phyloP scores from a whole-genome alignment of 2,329 filamentous ascomycete genomes.

The Dothidotthia symphoricarpi region DNA sequence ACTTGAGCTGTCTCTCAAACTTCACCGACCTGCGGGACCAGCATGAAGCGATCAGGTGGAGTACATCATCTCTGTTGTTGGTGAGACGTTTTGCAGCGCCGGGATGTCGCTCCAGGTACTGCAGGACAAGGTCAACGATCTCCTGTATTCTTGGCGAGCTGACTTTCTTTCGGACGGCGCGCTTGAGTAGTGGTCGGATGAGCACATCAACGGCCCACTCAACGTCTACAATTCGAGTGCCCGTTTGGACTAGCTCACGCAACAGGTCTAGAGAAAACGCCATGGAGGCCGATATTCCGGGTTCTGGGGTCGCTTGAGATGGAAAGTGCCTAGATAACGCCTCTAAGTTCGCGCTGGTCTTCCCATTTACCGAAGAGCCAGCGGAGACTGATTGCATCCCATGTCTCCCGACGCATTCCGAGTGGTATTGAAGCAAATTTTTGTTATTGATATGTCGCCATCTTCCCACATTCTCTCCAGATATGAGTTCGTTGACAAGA shows the following conservation, averaged over 20 bases:
- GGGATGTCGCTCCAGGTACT: constrained; percentile 17
- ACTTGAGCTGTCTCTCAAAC: constrained; percentile 18
- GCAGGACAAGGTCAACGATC: constrained; percentile 17
- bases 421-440: constrained; percentile 16
- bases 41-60: constrained; percentile 20
- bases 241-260: constrained; percentile 6
- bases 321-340: constrained; percentile 13
- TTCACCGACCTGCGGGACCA: constrained; percentile 24
- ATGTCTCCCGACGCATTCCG: constrained; percentile 13
- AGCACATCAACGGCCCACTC: constrained; percentile 15
- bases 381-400: constrained; percentile 10
- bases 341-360: constrained; percentile 4
- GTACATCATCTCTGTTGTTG: constrained; percentile 6
- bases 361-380: not conserved
- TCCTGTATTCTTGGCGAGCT: constrained; percentile 14
- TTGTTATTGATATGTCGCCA: constrained; percentile 7
- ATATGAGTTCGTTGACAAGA: constrained; percentile 11
- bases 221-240: constrained; percentile 2
- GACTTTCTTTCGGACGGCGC: constrained; percentile 18
- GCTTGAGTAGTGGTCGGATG: constrained; percentile 21
- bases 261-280: constrained; percentile 24
- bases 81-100: constrained; percentile 8
- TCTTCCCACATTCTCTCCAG: constrained; percentile 1
- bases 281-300: constrained; percentile 29
- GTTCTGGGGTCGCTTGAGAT: constrained; percentile 1